Percentiles rank a stretch among this genome's conserved stretches.
These are phyloP conservation scores for Ustilago lituana DNA, from an alignment of 1,284 basidiomycete species.

Conservation along the genomic window DNA sequence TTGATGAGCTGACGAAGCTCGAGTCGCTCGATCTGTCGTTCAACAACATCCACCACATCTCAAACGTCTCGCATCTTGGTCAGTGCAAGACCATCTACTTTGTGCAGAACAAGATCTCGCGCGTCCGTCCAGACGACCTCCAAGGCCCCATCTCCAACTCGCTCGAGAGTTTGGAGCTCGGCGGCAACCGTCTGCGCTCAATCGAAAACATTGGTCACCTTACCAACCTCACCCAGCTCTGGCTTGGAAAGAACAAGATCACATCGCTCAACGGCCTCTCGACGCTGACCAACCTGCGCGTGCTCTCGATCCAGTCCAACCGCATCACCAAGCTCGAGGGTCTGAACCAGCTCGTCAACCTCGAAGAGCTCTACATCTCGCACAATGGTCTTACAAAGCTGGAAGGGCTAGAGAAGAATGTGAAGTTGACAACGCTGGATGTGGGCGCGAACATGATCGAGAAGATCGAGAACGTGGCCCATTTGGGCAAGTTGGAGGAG, in stretches of 20 bases:
- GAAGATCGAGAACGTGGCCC: conserved; percentile 81
- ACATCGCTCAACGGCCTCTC: conserved; percentile 47
- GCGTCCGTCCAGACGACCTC: conserved; percentile 74
- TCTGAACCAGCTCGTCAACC: conserved; percentile 69
- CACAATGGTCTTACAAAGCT: conserved; percentile 88
- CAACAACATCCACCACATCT: conserved; percentile 77
- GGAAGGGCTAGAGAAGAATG: conserved; percentile 78
- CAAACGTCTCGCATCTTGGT: conserved; percentile 71
- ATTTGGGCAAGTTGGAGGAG: conserved; percentile 82
- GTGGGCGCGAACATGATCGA: conserved; percentile 85
- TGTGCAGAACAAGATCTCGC: conserved; percentile 93
- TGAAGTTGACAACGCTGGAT: conserved; percentile 82
- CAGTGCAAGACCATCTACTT: conserved; percentile 83
- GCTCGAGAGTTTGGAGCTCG: conserved; percentile 86
- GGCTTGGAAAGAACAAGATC: conserved; percentile 81
- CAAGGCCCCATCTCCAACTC: conserved; percentile 73
- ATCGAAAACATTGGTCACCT: conserved; percentile 89
- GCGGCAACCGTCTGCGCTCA: conserved; percentile 87
- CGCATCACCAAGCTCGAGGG: conserved; percentile 88
- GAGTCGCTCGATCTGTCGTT: conserved; percentile 92
- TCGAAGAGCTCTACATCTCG: conserved; percentile 92
- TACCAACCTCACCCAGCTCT: conserved; percentile 86
- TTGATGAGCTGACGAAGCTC: conserved; percentile 72
- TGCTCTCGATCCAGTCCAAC: conserved; percentile 84
- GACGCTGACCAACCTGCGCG: conserved; percentile 33